Base-by-base conservation (phyloP, 192 early-diverging fungal genomes). In the Coemansia aciculifera region DNA sequence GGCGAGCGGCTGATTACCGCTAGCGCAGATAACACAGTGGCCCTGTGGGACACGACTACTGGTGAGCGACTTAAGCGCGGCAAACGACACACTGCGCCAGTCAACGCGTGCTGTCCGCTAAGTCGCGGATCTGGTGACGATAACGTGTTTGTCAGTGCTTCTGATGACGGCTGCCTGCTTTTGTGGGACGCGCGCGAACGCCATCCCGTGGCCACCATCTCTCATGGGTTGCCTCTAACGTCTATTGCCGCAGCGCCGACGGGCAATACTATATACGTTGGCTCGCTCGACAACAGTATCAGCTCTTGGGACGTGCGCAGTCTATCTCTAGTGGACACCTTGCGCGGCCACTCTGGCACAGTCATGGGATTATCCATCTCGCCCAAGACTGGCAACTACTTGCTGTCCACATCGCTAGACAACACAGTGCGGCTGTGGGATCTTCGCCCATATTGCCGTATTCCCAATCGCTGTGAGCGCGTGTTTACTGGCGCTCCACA, bases 361-460 rank as follows among this genome's bases (percentile, higher is more conserved):
- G 85, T 99, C 59, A 91, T 95, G 31, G 95, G 97, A 0, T 61
- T 99, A 27, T 72, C 88, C 12, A 61, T 97, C 17, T 91, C 91
- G 32, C 93, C 95, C 9, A 92, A 95, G 66, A 84, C 77, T 12
- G 95, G 96, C 23, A 86, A 86, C 46, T 85, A 87, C 62, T 80
- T 99, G 27, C 69, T 96, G 39, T 93, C 91, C 7, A 94, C 95
- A 62, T 86, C 91, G 4, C 92, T 98, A 89, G 98, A 99, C 78
- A 97, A 96, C 75, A 95, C 95, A 12, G 94, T 94, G 12, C 85
- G 92, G 21, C 88, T 95, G 34, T 99, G 97, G 97, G 94, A 99
- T 78, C 86, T 98, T 4, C 93, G 93, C 32, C 97, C 95, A 3
- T 98, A 93, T 63, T 75, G 76, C 43, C 60, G 67, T 40, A 85